Evolutionary conservation across 208 protist species (phyloP).

Genomic region (Acanthamoeba castellanii): DNA sequence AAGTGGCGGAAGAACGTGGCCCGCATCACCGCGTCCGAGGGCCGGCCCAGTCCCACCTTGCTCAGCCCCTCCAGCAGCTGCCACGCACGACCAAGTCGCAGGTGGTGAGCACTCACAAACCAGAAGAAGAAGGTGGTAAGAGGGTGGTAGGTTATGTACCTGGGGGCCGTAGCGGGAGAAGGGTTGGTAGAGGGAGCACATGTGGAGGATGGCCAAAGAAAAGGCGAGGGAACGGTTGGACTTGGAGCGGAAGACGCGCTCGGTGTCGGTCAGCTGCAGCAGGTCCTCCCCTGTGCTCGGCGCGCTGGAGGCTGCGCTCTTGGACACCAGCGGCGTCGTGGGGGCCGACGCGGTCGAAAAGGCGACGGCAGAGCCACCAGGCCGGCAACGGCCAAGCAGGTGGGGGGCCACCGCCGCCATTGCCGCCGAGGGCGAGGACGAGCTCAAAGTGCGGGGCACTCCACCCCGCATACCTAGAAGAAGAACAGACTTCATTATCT

Average conservation of each 20-base stretch:
- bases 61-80: conserved; percentile 6
- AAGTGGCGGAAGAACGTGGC: conserved; percentile 62
- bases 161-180: conserved; percentile 53
- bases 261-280: conserved; percentile 25
- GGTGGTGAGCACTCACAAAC: too few species aligned
- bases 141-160: conserved; percentile 8
- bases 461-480: too few species aligned
- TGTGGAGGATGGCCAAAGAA: conserved; percentile 32
- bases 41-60: neutral
- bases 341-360: neutral
- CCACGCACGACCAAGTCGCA: neutral
- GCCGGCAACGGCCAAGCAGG: neutral
- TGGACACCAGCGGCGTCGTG: neutral
- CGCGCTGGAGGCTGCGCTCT: neutral
- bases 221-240: conserved; percentile 3
- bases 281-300: neutral
- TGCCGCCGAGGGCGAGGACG: too few species aligned
- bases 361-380: neutral
- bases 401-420: neutral
- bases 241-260: neutral
- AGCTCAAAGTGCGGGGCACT: too few species aligned
- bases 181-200: conserved; percentile 55
- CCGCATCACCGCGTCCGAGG: conserved; percentile 1
- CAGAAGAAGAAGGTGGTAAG: neutral
- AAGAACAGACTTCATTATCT: too few species aligned